phyloP scores from a whole-genome alignment of 805 yeast species.

The Saccharomycopsis fodiens region DNA sequence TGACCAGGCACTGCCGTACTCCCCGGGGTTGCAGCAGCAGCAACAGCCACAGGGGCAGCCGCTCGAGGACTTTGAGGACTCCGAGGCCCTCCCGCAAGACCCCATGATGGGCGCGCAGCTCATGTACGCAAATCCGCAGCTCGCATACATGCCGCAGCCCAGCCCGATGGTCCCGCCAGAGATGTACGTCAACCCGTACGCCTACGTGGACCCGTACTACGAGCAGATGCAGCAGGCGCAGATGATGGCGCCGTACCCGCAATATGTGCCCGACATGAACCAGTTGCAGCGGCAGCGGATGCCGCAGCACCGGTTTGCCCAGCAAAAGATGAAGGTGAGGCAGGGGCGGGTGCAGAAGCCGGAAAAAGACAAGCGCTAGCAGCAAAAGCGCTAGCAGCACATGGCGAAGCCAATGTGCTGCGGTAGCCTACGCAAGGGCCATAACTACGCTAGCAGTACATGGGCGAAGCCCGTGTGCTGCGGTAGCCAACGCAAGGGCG shows the following conservation, averaged over 20 bases:
- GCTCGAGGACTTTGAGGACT: background rate
- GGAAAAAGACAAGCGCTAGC: too few relatives aligned
- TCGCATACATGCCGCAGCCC: slow-evolving; percentile 24
- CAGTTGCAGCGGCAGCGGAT: slow-evolving; percentile 11
- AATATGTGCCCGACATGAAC: background rate
- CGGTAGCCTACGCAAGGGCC: too few relatives aligned
- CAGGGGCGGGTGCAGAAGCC: too few relatives aligned
- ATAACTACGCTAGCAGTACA: too few relatives aligned
- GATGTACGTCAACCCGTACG: slow-evolving; percentile 23
- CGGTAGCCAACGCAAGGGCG: too few relatives aligned
- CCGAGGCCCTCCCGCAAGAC: background rate
- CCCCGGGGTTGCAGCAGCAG: slow-evolving; percentile 23
- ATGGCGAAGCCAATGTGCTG: too few relatives aligned
- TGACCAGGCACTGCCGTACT: slow-evolving; percentile 43
- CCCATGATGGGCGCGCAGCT: background rate
- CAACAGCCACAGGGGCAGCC: background rate
- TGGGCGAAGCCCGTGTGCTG: too few relatives aligned
- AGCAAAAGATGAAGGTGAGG: slow-evolving; percentile 2
- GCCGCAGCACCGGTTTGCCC: slow-evolving; percentile 1
- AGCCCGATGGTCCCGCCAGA: slow-evolving; percentile 15
- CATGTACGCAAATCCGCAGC: slow-evolving; percentile 15
- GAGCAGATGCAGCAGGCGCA: slow-evolving; percentile 15
- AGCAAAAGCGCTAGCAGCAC: too few relatives aligned
- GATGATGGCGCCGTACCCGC: slow-evolving; percentile 4
- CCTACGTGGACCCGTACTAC: slow-evolving; percentile 1